These are phyloP conservation scores for Cupressus sempervirens DNA, from an alignment of 75 land plant species.

Conservation along the genomic window DNA sequence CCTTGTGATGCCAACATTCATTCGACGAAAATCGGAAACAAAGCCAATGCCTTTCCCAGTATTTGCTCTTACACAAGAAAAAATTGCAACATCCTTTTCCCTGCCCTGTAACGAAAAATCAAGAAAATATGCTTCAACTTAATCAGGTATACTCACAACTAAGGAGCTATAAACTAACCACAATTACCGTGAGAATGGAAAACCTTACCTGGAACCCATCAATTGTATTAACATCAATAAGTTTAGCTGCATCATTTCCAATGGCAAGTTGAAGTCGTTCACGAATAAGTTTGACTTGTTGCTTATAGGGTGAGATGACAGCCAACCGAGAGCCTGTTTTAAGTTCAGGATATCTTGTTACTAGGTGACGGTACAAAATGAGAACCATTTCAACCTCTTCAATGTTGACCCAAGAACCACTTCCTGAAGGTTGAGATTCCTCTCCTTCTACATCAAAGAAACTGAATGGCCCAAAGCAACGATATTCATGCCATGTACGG, in stretches of 20 bases:
- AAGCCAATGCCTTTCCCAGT: constrained; percentile 76
- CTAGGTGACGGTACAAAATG: constrained; percentile 58
- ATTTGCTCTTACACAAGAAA: constrained; percentile 91
- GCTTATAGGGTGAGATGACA: constrained; percentile 87
- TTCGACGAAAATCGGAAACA: constrained; percentile 84
- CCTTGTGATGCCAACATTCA: constrained; percentile 97
- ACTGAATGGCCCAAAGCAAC: constrained; percentile 92
- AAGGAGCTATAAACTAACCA: neutral
- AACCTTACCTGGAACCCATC: constrained; percentile 89
- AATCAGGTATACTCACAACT: neutral
- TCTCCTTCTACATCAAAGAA: constrained; percentile 86
- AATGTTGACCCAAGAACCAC: constrained; percentile 82
- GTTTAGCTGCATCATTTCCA: constrained; percentile 50
- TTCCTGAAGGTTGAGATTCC: constrained; percentile 70
- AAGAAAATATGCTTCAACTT: neutral
- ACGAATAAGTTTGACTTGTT: constrained; percentile 75
- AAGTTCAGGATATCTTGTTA: constrained; percentile 52
- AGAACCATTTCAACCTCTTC: constrained; percentile 84
- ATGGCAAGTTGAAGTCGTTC: constrained; percentile 46
- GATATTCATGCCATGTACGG: constrained; percentile 77
- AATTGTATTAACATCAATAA: constrained; percentile 84
- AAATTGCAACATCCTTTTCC: constrained; percentile 90
- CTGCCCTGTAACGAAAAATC: constrained; percentile 58
- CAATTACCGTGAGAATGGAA: neutral
- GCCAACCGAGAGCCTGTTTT: constrained; percentile 67